Percentiles rank a stretch among this genome's conserved stretches.
These are phyloP conservation scores for Candida sphagnicola DNA, from an alignment of 805 yeast species.

Conservation along the genomic window DNA sequence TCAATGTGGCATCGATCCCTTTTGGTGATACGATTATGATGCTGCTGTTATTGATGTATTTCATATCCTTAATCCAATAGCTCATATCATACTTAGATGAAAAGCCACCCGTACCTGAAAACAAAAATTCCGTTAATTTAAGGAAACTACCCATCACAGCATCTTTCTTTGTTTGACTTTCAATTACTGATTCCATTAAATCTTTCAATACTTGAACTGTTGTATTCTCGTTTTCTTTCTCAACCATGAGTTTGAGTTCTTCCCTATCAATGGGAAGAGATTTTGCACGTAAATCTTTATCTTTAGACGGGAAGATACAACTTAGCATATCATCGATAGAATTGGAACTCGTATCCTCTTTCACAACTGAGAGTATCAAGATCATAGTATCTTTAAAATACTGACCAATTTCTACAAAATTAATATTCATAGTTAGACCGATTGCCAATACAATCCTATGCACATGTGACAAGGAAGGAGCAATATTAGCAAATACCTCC, in stretches of 20 bases:
- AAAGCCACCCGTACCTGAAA: constrained; percentile 22
- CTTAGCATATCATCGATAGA: neutral
- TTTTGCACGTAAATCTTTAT: constrained; percentile 5
- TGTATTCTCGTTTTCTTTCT: constrained; percentile 14
- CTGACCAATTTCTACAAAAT: constrained; percentile 20
- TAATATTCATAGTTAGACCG: constrained; percentile 26
- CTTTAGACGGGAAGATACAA: constrained; percentile 3
- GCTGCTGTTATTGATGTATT: constrained; percentile 21
- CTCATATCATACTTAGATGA: constrained; percentile 29
- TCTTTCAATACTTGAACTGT: constrained; percentile 12
- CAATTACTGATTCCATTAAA: constrained; percentile 10
- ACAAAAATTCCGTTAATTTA: constrained; percentile 18
- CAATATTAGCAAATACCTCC: constrained; percentile 42
- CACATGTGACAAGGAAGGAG: constrained; percentile 42
- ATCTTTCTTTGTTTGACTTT: constrained; percentile 4
- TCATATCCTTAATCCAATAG: constrained; percentile 20
- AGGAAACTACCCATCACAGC: constrained; percentile 15
- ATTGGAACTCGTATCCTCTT: neutral
- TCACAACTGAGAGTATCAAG: constrained; percentile 5
- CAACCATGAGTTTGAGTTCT: constrained; percentile 7
- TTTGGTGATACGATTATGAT: constrained; percentile 54
- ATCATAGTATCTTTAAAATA: constrained; percentile 14
- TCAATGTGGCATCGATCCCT: constrained; percentile 64
- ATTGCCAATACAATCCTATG: constrained; percentile 47
- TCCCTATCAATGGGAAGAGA: too few relatives aligned